Evolutionary conservation across 306 rosid genomes (phyloP).

Genomic region (Vigna trinervia): DNA sequence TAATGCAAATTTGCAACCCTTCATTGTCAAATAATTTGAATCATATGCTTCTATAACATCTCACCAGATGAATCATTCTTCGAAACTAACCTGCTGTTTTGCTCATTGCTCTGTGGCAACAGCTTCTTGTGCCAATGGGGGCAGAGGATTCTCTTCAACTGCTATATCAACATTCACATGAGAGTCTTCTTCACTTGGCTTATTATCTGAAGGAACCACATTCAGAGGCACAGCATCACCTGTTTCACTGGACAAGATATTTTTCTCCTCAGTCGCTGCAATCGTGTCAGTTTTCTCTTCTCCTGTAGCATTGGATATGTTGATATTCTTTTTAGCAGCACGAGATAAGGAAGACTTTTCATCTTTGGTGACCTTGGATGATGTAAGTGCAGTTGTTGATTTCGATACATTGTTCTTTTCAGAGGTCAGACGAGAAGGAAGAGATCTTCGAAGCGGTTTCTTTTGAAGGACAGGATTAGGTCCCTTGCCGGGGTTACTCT

Average conservation of each 20-base stretch:
- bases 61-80: constrained; percentile 52
- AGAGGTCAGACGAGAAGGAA: constrained; percentile 78
- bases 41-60: constrained; percentile 58
- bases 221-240: constrained; percentile 47
- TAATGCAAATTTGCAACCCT: constrained; percentile 66
- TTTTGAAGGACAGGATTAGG: constrained; percentile 50
- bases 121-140: constrained; percentile 49
- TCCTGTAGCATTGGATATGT: constrained; percentile 32
- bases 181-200: constrained; percentile 53
- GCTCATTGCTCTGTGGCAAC: constrained; percentile 51
- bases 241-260: constrained; percentile 23
- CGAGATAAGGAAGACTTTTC: constrained; percentile 46
- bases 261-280: constrained; percentile 37
- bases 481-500: constrained; percentile 56
- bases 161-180: constrained; percentile 50
- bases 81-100: constrained; percentile 32
- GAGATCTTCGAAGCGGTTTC: constrained; percentile 88
- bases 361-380: constrained; percentile 54
- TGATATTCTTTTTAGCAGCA: constrained; percentile 47
- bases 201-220: constrained; percentile 47
- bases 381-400: constrained; percentile 49
- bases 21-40: constrained; percentile 59
- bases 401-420: constrained; percentile 58
- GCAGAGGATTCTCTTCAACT: constrained; percentile 67
- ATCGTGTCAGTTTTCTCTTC: constrained; percentile 47